Conservation (phyloP, 257 asterid species). For the Plantago ovata region DNA sequence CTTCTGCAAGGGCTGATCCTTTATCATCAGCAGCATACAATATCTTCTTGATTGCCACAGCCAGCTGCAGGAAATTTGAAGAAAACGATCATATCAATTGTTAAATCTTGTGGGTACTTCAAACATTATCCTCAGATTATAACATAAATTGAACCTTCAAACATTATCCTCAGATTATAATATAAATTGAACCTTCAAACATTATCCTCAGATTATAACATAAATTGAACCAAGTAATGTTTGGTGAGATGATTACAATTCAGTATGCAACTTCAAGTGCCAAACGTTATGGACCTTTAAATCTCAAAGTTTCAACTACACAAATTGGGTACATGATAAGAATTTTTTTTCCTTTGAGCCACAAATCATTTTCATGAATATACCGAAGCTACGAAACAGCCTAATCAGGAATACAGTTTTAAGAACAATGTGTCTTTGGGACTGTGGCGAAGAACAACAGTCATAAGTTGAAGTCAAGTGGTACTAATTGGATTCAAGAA, state of each 20-base stretch:
- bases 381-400: not conserved
- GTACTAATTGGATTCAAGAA: not conserved
- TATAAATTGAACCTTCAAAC: too few relatives aligned
- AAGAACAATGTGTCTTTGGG: not conserved
- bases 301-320: too few relatives aligned
- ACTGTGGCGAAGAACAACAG: not conserved
- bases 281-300: too few relatives aligned
- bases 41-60: conserved; percentile 66
- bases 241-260: not conserved
- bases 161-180: too few relatives aligned
- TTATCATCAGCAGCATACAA: conserved; percentile 73
- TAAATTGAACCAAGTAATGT: too few relatives aligned
- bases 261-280: not conserved
- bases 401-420: not conserved
- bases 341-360: too few relatives aligned
- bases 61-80: conserved; percentile 42
- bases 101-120: too few relatives aligned
- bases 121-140: too few relatives aligned
- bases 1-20: conserved; percentile 68
- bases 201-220: too few relatives aligned
- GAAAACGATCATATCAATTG: not conserved
- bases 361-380: too few relatives aligned
- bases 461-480: not conserved
- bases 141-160: too few relatives aligned
- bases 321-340: too few relatives aligned